Evolutionary conservation across 495 filamentous ascomycete species (phyloP).

Genomic region (Penicillium diatomitis): DNA sequence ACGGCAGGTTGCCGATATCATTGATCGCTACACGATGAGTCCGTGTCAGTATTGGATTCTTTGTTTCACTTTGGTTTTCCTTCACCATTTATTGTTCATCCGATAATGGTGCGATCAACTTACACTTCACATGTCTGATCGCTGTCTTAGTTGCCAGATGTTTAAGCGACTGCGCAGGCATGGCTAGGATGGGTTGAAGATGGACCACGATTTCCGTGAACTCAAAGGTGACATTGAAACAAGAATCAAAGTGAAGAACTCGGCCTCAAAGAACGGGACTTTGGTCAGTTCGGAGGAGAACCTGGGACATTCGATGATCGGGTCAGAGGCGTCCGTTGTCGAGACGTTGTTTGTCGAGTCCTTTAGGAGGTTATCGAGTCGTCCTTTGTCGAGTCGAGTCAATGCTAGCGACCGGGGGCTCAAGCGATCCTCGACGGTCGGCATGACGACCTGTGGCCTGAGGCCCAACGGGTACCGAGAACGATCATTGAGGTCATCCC

Average conservation of each 20-base stretch:
- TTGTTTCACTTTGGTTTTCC: too few species aligned
- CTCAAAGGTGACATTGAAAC: slow-evolving; percentile 12
- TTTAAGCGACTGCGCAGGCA: slow-evolving; percentile 35
- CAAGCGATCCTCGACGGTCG: background rate
- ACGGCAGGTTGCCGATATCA: slow-evolving; percentile 58
- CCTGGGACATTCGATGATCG: background rate
- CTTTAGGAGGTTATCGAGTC: too few species aligned
- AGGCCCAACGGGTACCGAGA: background rate
- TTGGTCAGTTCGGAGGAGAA: background rate
- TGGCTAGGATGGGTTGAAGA: slow-evolving; percentile 13
- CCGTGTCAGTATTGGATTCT: too few species aligned
- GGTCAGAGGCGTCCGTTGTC: too few species aligned
- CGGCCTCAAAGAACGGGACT: background rate
- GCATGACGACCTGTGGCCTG: background rate
- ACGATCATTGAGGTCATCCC: background rate
- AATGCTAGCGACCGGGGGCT: background rate
- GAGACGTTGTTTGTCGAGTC: too few species aligned
- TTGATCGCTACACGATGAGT: slow-evolving; percentile 33
- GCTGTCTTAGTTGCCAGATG: slow-evolving; percentile 36
- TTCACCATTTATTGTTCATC: background rate
- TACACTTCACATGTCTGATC: slow-evolving; percentile 39
- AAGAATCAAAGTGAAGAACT: background rate
- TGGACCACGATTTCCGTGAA: slow-evolving; percentile 5
- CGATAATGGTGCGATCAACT: slow-evolving; percentile 4
- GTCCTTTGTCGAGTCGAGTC: too few species aligned